Conservation (phyloP, 768 basidiomycete species). For the Heimioporus sp. region DNA sequence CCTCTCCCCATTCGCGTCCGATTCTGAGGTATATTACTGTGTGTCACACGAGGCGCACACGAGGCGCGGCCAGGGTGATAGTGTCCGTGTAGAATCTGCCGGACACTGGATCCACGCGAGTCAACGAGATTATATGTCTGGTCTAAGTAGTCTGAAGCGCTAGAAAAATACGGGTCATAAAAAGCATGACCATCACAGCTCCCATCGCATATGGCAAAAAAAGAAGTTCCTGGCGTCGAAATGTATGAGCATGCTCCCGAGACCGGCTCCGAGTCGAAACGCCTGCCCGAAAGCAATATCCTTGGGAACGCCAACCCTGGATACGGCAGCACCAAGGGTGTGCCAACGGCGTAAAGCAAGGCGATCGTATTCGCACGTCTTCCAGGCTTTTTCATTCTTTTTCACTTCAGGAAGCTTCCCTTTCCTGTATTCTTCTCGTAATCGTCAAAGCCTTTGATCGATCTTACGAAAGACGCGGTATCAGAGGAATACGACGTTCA, state of each 20-base stretch:
- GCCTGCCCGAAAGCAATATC: constrained; percentile 16
- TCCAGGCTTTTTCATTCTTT: background rate
- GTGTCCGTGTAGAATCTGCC: constrained; percentile 39
- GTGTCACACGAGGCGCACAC: no score
- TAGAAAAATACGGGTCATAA: constrained; percentile 23
- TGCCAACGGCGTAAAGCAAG: no score
- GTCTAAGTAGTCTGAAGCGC: constrained; percentile 22
- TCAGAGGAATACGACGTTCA: background rate
- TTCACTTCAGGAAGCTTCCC: background rate
- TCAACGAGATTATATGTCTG: constrained; percentile 34
- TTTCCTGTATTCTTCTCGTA: constrained; percentile 4
- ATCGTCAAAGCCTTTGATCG: background rate
- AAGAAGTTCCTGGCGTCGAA: constrained; percentile 14
- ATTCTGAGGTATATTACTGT: no score
- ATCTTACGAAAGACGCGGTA: background rate
- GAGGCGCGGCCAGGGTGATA: background rate
- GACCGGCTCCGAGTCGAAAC: no score
- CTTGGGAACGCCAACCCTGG: constrained; percentile 7
- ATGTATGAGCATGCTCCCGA: background rate
- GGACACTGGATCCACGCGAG: constrained; percentile 21
- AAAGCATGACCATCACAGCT: constrained; percentile 28
- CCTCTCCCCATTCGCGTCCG: no score
- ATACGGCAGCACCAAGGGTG: constrained; percentile 14
- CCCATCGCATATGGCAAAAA: constrained; percentile 4
- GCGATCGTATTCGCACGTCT: background rate